Conservation (phyloP, 768 basidiomycete genomes). For the Mycena rebaudengoi region DNA sequence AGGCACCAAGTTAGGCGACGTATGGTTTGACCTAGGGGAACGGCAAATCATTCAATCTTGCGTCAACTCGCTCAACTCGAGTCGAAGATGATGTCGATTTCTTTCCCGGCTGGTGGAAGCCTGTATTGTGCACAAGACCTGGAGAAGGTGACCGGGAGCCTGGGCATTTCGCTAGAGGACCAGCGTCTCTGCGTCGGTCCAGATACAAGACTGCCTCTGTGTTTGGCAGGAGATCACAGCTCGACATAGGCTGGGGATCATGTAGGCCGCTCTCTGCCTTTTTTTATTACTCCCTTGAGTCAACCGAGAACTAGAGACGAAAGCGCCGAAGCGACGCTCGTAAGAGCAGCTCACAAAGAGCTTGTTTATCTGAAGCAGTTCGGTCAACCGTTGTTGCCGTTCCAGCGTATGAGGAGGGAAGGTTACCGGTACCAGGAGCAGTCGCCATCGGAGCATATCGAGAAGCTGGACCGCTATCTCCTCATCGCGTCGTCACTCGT, state of each 20-base stretch:
- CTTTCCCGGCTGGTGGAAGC: slow-evolving; percentile 61
- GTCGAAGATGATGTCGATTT: slow-evolving; percentile 53
- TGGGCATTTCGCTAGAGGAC: slow-evolving; percentile 48
- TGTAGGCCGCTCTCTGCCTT: slow-evolving; percentile 51
- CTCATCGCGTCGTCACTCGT: slow-evolving; percentile 56
- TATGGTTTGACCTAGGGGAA: slow-evolving; percentile 49
- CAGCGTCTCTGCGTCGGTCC: slow-evolving; percentile 55
- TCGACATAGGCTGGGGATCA: slow-evolving; percentile 59
- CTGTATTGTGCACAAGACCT: slow-evolving; percentile 57
- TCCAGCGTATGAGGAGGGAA: slow-evolving; percentile 50
- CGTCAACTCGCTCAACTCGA: slow-evolving; percentile 58
- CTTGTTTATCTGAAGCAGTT: slow-evolving; percentile 56
- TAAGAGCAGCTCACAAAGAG: slow-evolving; percentile 54
- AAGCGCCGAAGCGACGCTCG: slow-evolving; percentile 52
- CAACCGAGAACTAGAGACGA: slow-evolving; percentile 49
- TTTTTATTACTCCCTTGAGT: slow-evolving; percentile 39
- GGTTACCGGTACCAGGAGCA: slow-evolving; percentile 55
- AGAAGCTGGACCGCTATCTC: slow-evolving; percentile 59
- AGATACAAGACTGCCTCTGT: slow-evolving; percentile 52
- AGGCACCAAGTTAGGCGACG: slow-evolving; percentile 51
- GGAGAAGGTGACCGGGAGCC: slow-evolving; percentile 44
- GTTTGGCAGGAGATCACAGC: slow-evolving; percentile 60
- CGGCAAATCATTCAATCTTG: slow-evolving; percentile 49
- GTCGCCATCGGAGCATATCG: slow-evolving; percentile 51
- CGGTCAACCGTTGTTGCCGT: slow-evolving; percentile 56